Conservation (phyloP, 2,329 filamentous ascomycete species). For the Talaromyces atroroseus region DNA sequence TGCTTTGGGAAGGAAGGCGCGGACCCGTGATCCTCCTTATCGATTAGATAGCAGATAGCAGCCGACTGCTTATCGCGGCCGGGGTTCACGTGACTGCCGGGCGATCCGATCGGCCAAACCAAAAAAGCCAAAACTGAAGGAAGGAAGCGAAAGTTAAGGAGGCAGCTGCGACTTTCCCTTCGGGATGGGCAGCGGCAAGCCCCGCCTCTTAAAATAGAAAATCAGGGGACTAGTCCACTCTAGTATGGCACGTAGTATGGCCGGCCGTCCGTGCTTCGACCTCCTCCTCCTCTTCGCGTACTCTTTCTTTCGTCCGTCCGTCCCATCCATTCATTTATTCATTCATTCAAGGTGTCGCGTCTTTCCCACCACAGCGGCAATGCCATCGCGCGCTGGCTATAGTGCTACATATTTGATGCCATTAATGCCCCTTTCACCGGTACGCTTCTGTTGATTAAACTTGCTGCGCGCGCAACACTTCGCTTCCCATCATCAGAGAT, state of each 20-base stretch:
- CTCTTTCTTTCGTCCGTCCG: too few species aligned
- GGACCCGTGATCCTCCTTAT: background rate
- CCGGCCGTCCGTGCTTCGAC: constrained; percentile 1
- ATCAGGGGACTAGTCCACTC: background rate
- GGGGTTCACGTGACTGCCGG: background rate
- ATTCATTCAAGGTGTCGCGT: background rate
- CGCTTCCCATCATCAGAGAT: background rate
- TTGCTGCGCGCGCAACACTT: background rate
- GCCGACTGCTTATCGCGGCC: background rate
- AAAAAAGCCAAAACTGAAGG: too few species aligned
- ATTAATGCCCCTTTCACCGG: background rate
- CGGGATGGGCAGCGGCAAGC: constrained; percentile 6
- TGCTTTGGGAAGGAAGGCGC: background rate
- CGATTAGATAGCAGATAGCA: background rate
- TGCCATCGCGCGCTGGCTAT: background rate
- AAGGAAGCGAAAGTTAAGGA: background rate
- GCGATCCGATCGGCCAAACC: background rate
- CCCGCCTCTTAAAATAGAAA: constrained; percentile 16
- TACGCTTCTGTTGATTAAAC: background rate
- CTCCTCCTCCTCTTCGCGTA: background rate
- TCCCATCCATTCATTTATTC: too few species aligned
- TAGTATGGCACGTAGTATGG: background rate
- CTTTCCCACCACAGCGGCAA: background rate
- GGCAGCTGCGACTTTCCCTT: background rate
- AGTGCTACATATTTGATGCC: background rate